Percentiles rank a stretch among this genome's conserved stretches.
Conservation (phyloP, 1,139 yeast species). For the Hansenula lynferdii region DNA sequence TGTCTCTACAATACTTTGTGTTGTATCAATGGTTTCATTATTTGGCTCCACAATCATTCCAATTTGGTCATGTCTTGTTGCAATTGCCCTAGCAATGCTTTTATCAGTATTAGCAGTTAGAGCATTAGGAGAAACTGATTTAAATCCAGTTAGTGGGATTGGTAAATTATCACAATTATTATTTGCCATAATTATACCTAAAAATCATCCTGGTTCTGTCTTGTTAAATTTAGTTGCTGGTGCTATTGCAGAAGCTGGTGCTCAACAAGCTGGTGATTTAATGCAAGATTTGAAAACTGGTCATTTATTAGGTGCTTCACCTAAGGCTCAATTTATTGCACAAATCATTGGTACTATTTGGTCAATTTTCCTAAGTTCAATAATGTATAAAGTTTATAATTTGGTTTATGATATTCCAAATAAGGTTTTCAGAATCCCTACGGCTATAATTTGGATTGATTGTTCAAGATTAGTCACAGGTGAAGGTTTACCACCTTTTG, state of each 20-base stretch:
- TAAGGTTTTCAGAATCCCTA: conserved; percentile 76
- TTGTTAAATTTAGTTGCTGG: conserved; percentile 89
- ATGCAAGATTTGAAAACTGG: conserved; percentile 98
- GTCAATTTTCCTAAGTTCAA: conserved; percentile 72
- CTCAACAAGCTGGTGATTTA: conserved; percentile 97
- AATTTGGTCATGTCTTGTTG: conserved; percentile 58
- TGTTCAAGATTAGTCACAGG: conserved; percentile 93
- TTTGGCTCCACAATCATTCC: conserved; percentile 69
- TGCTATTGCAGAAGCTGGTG: conserved; percentile 97
- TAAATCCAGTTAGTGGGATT: conserved; percentile 95
- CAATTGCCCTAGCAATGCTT: conserved; percentile 70
- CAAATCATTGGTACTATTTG: conserved; percentile 84
- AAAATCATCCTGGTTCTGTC: conserved; percentile 74
- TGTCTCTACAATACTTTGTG: conserved; percentile 61
- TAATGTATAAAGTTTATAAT: conserved; percentile 81
- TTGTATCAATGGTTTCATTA: conserved; percentile 55
- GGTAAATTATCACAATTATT: conserved; percentile 89
- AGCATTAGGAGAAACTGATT: conserved; percentile 94
- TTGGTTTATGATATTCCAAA: conserved; percentile 82
- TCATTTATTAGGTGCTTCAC: conserved; percentile 86
- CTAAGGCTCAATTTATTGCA: conserved; percentile 85
- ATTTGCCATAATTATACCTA: conserved; percentile 80
- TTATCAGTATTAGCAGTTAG: conserved; percentile 85
- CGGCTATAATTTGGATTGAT: conserved; percentile 96
- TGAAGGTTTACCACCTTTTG: conserved; percentile 79